Conservation (phyloP, 1,139 yeast genomes). For the Meyerozyma athensensis region DNA sequence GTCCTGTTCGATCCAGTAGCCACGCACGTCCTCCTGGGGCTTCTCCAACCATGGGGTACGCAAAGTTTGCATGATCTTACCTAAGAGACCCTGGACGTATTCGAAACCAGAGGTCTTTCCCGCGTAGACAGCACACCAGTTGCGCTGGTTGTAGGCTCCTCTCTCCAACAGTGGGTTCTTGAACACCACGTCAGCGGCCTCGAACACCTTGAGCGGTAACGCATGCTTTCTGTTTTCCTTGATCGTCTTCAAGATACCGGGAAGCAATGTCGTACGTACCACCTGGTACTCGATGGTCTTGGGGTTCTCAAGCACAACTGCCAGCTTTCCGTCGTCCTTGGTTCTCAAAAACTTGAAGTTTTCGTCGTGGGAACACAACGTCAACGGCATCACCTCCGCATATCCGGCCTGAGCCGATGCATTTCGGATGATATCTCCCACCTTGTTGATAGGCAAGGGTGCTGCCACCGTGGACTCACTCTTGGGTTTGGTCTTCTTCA, state of each 20-base stretch:
- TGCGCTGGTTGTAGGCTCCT: conserved; percentile 87
- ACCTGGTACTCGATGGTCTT: conserved; percentile 97
- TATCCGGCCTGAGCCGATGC: conserved; percentile 96
- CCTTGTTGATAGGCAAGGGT: conserved; percentile 86
- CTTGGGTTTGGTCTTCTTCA: conserved; percentile 76
- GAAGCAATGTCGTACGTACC: conserved; percentile 88
- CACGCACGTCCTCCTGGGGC: conserved; percentile 54
- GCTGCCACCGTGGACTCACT: conserved; percentile 79
- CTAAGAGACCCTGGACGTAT: conserved; percentile 87
- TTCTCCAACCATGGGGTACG: conserved; percentile 80
- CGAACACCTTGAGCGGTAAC: conserved; percentile 91
- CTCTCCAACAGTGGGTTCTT: conserved; percentile 79
- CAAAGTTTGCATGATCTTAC: conserved; percentile 93
- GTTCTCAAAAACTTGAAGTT: conserved; percentile 82
- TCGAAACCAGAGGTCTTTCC: conserved; percentile 97
- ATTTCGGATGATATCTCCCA: conserved; percentile 82
- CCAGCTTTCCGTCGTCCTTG: conserved; percentile 67
- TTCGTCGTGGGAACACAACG: conserved; percentile 94
- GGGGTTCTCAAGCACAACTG: conserved; percentile 92
- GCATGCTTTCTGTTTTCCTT: conserved; percentile 95
- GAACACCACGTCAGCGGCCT: conserved; percentile 90
- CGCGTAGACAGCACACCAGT: conserved; percentile 91
- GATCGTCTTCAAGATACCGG: conserved; percentile 92
- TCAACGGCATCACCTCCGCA: conserved; percentile 92
- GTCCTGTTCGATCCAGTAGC: conserved; percentile 81